phyloP scores from a whole-genome alignment of 306 rosid species.

The Chamaecrista fasciculata region DNA sequence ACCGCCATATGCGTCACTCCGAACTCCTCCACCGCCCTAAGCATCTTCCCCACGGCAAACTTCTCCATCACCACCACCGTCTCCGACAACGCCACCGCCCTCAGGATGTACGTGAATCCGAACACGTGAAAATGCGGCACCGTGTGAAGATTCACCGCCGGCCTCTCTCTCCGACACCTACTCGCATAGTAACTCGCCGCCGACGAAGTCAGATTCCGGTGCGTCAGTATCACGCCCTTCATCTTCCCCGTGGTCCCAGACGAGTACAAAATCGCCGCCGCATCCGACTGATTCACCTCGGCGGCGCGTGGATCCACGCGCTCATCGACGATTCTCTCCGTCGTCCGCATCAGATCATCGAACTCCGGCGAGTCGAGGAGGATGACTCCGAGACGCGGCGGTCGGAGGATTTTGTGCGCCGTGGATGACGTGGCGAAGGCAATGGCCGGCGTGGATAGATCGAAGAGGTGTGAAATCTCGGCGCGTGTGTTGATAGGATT shows the following conservation, averaged over 20 bases:
- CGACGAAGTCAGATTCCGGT: constrained; percentile 39
- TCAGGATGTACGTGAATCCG: constrained; percentile 38
- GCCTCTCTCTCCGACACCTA: constrained; percentile 14
- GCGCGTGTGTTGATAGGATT: constrained; percentile 47
- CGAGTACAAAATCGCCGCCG: constrained; percentile 53
- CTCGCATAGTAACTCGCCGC: constrained; percentile 19
- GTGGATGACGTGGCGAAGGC: constrained; percentile 42
- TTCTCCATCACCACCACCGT: constrained; percentile 50
- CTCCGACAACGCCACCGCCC: constrained; percentile 36
- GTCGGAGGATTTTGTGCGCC: constrained; percentile 1
- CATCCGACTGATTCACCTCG: constrained; percentile 47
- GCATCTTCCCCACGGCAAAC: constrained; percentile 37
- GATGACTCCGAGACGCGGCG: neutral
- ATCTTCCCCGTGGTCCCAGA: constrained; percentile 60
- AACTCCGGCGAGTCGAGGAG: constrained; percentile 56
- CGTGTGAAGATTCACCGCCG: constrained; percentile 38
- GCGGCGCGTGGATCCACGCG: neutral
- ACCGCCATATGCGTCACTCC: constrained; percentile 32
- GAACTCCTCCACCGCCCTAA: constrained; percentile 42
- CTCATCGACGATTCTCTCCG: neutral
- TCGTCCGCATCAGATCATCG: constrained; percentile 33
- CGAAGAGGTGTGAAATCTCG: constrained; percentile 35
- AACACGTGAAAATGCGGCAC: constrained; percentile 51
- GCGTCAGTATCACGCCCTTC: constrained; percentile 55
- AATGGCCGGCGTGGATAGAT: constrained; percentile 36